Evolutionary conservation across 441 rosid species (phyloP).

Genomic region (Pelargonium australe): DNA sequence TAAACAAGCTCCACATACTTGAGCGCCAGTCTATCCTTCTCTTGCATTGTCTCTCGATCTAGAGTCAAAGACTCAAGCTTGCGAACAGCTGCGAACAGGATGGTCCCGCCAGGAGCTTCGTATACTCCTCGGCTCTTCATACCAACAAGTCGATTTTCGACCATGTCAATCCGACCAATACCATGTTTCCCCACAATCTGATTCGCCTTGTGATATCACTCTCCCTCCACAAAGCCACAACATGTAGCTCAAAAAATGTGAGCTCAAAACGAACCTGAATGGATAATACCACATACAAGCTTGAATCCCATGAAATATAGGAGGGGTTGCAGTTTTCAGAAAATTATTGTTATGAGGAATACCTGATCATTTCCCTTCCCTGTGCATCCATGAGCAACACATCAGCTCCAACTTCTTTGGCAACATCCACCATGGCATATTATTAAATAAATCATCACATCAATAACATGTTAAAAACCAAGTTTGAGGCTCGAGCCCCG

Average conservation of each 20-base stretch:
- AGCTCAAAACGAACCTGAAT: slow-evolving; percentile 88
- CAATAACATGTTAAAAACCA: too few species aligned
- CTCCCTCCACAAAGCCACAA: slow-evolving; percentile 97
- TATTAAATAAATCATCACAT: slow-evolving; percentile 10
- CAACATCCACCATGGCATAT: slow-evolving; percentile 98
- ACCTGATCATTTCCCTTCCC: slow-evolving; percentile 99
- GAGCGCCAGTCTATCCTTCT: slow-evolving; percentile 70
- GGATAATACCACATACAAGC: slow-evolving; percentile 13
- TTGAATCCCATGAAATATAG: slow-evolving; percentile 4
- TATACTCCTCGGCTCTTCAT: slow-evolving; percentile 97
- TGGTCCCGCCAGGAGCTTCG: slow-evolving; percentile 94
- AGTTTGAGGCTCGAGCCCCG: too few species aligned
- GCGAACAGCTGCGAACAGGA: slow-evolving; percentile 62
- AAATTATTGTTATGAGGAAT: slow-evolving; percentile 17
- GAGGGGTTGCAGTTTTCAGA: too few species aligned
- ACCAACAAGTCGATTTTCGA: slow-evolving; percentile 91
- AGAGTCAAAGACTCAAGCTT: slow-evolving; percentile 80
- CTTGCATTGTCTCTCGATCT: slow-evolving; percentile 77
- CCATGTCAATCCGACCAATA: slow-evolving; percentile 83
- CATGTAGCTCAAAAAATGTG: slow-evolving; percentile 77
- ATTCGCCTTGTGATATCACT: slow-evolving; percentile 53
- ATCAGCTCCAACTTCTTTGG: slow-evolving; percentile 93
- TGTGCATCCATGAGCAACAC: slow-evolving; percentile 91
- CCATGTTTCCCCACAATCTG: slow-evolving; percentile 77
- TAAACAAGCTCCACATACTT: slow-evolving; percentile 86